A percentile compares a stretch with the other conserved stretches of the same genome.
Conservation (phyloP, 2,329 filamentous ascomycete species). For the Cercospora sojina region DNA sequence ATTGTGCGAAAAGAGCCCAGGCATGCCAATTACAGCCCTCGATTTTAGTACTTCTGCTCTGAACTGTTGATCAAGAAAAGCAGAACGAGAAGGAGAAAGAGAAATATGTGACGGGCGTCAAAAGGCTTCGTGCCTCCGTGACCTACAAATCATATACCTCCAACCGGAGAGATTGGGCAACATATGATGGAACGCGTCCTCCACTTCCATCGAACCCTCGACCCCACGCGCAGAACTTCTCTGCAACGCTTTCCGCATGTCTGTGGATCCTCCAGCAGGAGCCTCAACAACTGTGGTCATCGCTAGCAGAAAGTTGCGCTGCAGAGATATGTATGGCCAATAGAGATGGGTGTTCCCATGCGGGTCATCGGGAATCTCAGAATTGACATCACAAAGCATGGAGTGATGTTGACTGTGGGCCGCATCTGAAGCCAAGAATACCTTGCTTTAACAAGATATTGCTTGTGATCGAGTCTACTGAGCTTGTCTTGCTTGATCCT, state of each 20-base stretch:
- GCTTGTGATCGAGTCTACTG: neutral
- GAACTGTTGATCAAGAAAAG: neutral
- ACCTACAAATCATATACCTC: neutral
- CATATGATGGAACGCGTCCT: constrained; percentile 1
- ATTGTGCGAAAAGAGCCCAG: constrained; percentile 21
- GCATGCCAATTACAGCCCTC: neutral
- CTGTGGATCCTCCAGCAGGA: constrained; percentile 4
- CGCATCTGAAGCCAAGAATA: neutral
- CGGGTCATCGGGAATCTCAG: neutral
- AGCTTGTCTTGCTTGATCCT: constrained; percentile 1
- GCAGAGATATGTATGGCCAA: constrained; percentile 8
- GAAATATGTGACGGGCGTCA: neutral
- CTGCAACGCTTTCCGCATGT: constrained; percentile 3
- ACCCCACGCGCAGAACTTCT: constrained; percentile 7
- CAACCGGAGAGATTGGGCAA: neutral
- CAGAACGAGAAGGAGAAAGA: neutral
- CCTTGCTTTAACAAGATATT: constrained; percentile 6
- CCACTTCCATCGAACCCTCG: neutral
- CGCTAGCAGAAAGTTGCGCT: neutral
- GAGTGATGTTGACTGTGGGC: constrained; percentile 1
- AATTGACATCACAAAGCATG: constrained; percentile 12
- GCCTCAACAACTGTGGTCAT: neutral
- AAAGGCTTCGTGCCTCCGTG: neutral
- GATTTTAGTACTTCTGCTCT: neutral
- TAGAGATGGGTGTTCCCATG: neutral